Evolutionary conservation across 305 asterid species (phyloP), one percentile per base, ranked within the genome.

Genomic region (Solanum aculeatissimum): DNA sequence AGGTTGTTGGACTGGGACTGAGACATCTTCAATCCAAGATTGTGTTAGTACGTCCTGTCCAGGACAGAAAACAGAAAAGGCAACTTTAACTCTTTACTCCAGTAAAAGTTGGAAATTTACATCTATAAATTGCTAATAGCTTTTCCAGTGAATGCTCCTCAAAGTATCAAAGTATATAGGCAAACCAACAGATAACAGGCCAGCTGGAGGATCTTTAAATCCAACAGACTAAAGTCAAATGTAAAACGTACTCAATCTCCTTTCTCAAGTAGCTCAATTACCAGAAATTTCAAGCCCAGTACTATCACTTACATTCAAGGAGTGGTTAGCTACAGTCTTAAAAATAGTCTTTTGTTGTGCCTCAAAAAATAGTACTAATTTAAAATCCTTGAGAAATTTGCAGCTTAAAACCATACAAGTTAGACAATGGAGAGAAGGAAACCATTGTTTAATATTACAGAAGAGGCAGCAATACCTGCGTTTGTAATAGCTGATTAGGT

Each of bases 401-500:
- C 82, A 77, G 82, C 65, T 49, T 77, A 77, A 27, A 77, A 53
- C 19, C 47, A 29, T 21, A 51, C 82, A 77, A 77, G 45, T 16
- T 45, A 74, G 60, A 25, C 11, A 77, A 27, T 5, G 18, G 27
- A n/a, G 63, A 53, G 10, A 49, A 10, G 25, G 38, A 29, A 47
- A 74, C 23, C 25, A 74, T 74, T 47, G 25, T 74, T 25, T 74
- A 74, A 74, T 47, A 47, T 47, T 42, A 74, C 14, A 4, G 60
- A 47, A 74, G 49, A 74, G 58, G 6, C n/a, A 55, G 45, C 68
- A 80, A 87, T 89, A 97, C 99, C 99, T 93, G 97, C 29, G 97
- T 79, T 85, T 97, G 98, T 80, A 97, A 88, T 55, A 94, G 92
- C 87, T 90, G 97, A 84, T 89, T 84, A 21, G 94, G 89, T 83